These are phyloP conservation scores for Athelia sp. DNA, from an alignment of 1,284 basidiomycete species.

Conservation along the genomic window DNA sequence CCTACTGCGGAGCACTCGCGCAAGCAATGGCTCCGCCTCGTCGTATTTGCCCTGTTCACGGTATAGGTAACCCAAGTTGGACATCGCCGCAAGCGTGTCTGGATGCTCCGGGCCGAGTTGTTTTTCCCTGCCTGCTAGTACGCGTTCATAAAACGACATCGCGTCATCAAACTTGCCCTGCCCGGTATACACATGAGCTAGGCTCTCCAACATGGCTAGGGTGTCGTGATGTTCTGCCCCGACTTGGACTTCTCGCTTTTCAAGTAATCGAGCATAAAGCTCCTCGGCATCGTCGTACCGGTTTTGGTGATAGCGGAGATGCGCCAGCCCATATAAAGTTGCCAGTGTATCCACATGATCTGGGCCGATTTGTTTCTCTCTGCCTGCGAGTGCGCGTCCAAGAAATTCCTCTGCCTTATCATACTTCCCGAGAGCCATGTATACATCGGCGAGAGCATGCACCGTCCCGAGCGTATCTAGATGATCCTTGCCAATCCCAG, in stretches of 20 bases:
- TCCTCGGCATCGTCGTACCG: not conserved
- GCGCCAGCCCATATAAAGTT: not conserved
- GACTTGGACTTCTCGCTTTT: not conserved
- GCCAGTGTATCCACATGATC: not conserved
- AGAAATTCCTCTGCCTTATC: not conserved
- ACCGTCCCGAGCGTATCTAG: not conserved
- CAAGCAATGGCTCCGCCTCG: not conserved
- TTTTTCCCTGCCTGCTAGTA: not conserved
- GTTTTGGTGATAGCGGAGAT: not conserved
- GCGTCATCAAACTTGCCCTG: not conserved
- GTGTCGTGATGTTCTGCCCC: not conserved
- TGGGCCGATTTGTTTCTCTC: not conserved
- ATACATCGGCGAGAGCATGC: not conserved
- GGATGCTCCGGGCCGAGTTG: not conserved
- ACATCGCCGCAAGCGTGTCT: not conserved
- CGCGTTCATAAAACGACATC: not conserved
- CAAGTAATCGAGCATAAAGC: not conserved
- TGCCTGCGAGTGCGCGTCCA: not conserved
- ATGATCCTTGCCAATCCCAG: not conserved
- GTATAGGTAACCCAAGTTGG: not conserved
- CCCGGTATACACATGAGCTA: not conserved
- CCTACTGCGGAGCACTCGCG: not conserved
- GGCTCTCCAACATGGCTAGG: not conserved
- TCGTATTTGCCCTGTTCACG: not conserved
- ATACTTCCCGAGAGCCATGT: not conserved